phyloP scores from a whole-genome alignment of 106 monocot species.

The Iris macrosiphon region DNA sequence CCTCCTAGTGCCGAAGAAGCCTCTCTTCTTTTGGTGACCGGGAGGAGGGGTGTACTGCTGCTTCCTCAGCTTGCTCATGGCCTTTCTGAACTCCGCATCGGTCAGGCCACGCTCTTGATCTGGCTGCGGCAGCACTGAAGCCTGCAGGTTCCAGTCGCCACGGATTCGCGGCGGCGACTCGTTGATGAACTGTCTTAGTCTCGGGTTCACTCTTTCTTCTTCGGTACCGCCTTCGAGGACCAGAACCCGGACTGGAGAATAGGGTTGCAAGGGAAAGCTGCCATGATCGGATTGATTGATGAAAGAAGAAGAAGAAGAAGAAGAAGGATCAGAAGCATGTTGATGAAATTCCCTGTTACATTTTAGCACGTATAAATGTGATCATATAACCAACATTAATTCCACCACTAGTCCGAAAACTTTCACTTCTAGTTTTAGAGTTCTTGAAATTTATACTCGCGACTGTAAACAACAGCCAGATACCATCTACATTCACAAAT shows the following conservation, averaged over 20 bases:
- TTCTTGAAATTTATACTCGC: too few relatives aligned
- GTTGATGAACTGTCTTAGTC: slow-evolving; percentile 41
- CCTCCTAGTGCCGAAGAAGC: slow-evolving; percentile 28
- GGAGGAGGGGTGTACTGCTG: slow-evolving; percentile 32
- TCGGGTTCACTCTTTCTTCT: slow-evolving; percentile 27
- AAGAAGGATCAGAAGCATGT: too few relatives aligned
- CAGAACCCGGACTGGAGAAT: slow-evolving; percentile 35
- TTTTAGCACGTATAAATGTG: too few relatives aligned
- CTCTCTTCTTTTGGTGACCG: slow-evolving; percentile 15
- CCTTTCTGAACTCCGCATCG: slow-evolving; percentile 50
- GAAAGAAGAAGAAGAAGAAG: not conserved
- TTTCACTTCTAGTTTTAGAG: too few relatives aligned
- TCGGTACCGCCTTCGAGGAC: slow-evolving; percentile 10
- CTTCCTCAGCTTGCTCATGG: slow-evolving; percentile 55
- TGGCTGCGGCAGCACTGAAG: not conserved
- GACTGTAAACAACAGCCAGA: too few relatives aligned
- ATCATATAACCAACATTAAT: too few relatives aligned
- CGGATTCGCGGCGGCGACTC: slow-evolving; percentile 49
- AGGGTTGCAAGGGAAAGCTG: slow-evolving; percentile 54
- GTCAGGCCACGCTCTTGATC: slow-evolving; percentile 33
- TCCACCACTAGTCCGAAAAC: too few relatives aligned
- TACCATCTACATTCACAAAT: too few relatives aligned
- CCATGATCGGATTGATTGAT: not conserved
- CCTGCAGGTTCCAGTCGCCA: slow-evolving; percentile 28
- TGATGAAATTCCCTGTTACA: too few relatives aligned